A percentile compares a stretch with the other conserved stretches of the same genome.
phyloP scores from a whole-genome alignment of 2,329 filamentous ascomycete genomes.

The Gnomoniopsis sp. region DNA sequence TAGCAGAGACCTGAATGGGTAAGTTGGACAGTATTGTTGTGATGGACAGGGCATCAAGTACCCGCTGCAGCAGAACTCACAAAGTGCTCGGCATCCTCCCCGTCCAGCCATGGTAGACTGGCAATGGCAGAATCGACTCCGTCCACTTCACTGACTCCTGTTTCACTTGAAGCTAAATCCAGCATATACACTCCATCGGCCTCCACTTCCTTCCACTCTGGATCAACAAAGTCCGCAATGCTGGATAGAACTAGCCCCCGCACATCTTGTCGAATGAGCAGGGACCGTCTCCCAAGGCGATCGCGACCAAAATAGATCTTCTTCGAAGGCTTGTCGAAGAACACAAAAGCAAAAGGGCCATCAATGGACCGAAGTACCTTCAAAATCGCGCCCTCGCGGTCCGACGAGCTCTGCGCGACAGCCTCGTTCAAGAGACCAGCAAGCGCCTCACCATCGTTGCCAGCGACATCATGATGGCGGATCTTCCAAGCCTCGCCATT shows the following conservation, averaged over 20 bases:
- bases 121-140: neutral
- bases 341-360: slow-evolving; percentile 89
- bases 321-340: slow-evolving; percentile 61
- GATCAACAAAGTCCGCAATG: slow-evolving; percentile 52
- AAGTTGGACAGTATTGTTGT: slow-evolving; percentile 35
- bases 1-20: slow-evolving; percentile 48
- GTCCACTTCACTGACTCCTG: neutral
- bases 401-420: slow-evolving; percentile 22
- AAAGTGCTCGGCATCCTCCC: slow-evolving; percentile 31
- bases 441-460: slow-evolving; percentile 76
- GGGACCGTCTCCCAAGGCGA: slow-evolving; percentile 79
- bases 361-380: slow-evolving; percentile 58
- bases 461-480: slow-evolving; percentile 50
- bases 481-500: slow-evolving; percentile 95
- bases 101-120: slow-evolving; percentile 32
- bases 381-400: slow-evolving; percentile 37
- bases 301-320: slow-evolving; percentile 82
- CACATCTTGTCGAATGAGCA: slow-evolving; percentile 57
- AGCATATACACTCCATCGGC: slow-evolving; percentile 77
- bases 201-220: slow-evolving; percentile 74
- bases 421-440: slow-evolving; percentile 56
- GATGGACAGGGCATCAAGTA: slow-evolving; percentile 1
- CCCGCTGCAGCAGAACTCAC: slow-evolving; percentile 35
- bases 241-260: slow-evolving; percentile 64
- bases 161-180: slow-evolving; percentile 38